phyloP scores from a whole-genome alignment of 768 basidiomycete genomes.

The Macrolepiota dolichaula region DNA sequence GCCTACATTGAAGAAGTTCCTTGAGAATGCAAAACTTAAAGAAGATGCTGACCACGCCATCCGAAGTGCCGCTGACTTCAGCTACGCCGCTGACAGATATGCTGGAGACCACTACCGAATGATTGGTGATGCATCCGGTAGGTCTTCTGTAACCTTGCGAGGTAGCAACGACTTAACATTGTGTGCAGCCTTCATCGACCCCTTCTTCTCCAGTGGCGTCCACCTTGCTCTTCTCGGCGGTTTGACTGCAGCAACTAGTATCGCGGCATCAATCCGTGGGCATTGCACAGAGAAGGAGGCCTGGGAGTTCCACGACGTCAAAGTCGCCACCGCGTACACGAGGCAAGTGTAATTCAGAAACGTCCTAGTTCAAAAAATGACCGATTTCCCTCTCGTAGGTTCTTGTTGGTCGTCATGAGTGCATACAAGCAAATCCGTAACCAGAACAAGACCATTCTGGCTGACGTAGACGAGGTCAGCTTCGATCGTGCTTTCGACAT shows the following conservation, averaged over 20 bases:
- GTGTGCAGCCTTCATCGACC: conserved; percentile 52
- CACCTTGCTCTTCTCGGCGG: conserved; percentile 36
- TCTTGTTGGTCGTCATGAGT: conserved; percentile 44
- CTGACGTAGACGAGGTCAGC: conserved; percentile 43
- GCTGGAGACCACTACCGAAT: conserved; percentile 30
- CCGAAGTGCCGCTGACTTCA: conserved; percentile 31
- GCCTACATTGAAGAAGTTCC: conserved; percentile 21
- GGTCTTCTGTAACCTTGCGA: background rate
- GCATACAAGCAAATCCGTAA: conserved; percentile 47
- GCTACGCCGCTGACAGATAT: conserved; percentile 28
- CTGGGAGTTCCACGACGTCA: conserved; percentile 26
- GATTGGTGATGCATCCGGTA: conserved; percentile 31
- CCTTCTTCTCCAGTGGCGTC: conserved; percentile 56
- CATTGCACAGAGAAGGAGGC: conserved; percentile 27
- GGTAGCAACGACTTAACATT: background rate
- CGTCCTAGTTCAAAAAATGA: background rate
- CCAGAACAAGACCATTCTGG: conserved; percentile 33
- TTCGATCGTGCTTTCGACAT: conserved; percentile 46
- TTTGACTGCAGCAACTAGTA: conserved; percentile 33
- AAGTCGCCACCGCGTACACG: conserved; percentile 32
- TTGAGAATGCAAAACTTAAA: conserved; percentile 23
- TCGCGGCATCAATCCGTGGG: conserved; percentile 28
- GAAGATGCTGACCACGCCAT: conserved; percentile 17
- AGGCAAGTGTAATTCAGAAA: conserved; percentile 16
- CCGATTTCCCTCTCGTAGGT: conserved; percentile 23